Evolutionary conservation across 257 asterid genomes (phyloP), one percentile per base, ranked within the genome.

Genomic region (Asclepias syriaca): DNA sequence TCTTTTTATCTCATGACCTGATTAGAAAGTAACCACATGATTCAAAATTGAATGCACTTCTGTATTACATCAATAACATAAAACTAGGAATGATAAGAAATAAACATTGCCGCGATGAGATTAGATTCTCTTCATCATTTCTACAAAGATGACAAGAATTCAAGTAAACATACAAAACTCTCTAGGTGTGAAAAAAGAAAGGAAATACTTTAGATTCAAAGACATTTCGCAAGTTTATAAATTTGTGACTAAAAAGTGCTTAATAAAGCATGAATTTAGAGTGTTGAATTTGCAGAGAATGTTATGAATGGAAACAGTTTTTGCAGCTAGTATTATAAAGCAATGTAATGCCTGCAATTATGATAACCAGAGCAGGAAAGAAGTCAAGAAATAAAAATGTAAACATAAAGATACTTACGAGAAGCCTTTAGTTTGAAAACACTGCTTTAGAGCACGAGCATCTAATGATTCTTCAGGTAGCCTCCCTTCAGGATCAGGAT

Each of bases 401-500:
- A 65, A 67, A 40, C 51, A 27, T 9, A 64, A 37, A 37, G 24
- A 72, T 51, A 86, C 98, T 86, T 83, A 92, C 97, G 95, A 85
- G 89, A 93, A 93, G 76, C 97, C 97, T 85, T 91, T 93, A 65
- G 74, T 75, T 77, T 74, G 85, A 78, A 93, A 93, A 81, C 73
- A 40, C 68, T 79, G 88, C 85, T 87, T 93, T 84, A 93, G 75
- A 74, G 88, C 81, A 68, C 77, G 69, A 34, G 93, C 96, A 79
- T 73, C 86, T 3, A 88, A 89, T 54, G 97, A 29, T 85, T 93
- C 98, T 84, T 85, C 93, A 0, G 97, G 98, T 81, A 93, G 95
- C 82, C 66, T 85, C 75, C 96, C 96, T 79, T 86, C 91, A 57
- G 96, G 96, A 89, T 93, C 98, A 76, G 96, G 90, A 78, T 73